Conservation (phyloP, 805 yeast genomes). For the Yarrowia porcina region DNA sequence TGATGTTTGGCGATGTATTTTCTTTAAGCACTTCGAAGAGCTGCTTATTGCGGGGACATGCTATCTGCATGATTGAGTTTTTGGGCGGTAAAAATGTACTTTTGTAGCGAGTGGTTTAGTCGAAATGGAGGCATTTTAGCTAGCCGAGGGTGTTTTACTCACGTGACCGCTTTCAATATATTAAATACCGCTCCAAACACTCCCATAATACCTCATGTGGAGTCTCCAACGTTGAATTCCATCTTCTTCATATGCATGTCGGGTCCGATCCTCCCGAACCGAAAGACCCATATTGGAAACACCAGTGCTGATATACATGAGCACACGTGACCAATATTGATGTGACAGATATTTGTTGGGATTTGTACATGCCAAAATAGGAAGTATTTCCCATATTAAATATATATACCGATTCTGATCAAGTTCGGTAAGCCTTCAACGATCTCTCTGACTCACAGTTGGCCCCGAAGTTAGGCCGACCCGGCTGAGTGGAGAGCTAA, state of each 20-base stretch:
- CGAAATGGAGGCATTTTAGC: too few relatives aligned
- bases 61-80: constrained; percentile 22
- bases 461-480: constrained; percentile 10
- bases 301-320: not conserved
- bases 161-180: not conserved
- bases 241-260: not conserved
- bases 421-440: not conserved
- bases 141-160: too few relatives aligned
- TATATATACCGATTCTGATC: not conserved
- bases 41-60: constrained; percentile 22
- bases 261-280: constrained; percentile 13
- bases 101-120: not conserved
- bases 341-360: not conserved
- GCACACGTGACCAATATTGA: not conserved
- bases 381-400: not conserved
- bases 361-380: not conserved
- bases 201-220: not conserved
- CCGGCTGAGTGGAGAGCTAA: not conserved
- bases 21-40: not conserved
- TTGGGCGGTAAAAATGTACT: constrained; percentile 9
- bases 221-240: not conserved
- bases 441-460: not conserved
- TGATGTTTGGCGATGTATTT: not conserved
- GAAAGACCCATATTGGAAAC: not conserved
- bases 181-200: too few relatives aligned